Conservation (phyloP, 495 filamentous ascomycete species). For the Tuber umbilicatum region DNA sequence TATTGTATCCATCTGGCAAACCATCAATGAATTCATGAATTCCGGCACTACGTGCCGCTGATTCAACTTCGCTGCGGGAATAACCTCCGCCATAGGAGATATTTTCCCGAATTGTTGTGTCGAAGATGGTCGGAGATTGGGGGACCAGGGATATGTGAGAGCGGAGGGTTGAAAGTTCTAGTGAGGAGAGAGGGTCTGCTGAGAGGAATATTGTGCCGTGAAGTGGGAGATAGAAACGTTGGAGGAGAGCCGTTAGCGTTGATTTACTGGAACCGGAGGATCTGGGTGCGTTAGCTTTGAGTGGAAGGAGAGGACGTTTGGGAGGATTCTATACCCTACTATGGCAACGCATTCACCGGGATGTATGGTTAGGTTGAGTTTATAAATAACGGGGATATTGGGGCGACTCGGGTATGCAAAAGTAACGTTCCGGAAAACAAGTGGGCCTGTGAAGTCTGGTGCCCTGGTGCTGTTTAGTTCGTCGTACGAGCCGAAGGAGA, state of each 20-base stretch:
- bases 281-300: conserved; percentile 10
- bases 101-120: conserved; percentile 64
- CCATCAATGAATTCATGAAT: conserved; percentile 74
- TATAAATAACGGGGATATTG: conserved; percentile 53
- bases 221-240: conserved; percentile 55
- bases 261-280: conserved; percentile 83
- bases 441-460: conserved; percentile 48
- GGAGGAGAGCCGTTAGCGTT: conserved; percentile 69
- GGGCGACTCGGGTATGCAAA: conserved; percentile 63
- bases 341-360: conserved; percentile 92
- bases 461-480: conserved; percentile 24
- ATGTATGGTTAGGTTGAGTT: conserved; percentile 51
- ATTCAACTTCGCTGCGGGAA: conserved; percentile 44
- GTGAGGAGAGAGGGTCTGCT: conserved; percentile 48
- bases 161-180: conserved; percentile 61
- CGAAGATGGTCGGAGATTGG: conserved; percentile 72
- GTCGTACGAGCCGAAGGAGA: conserved; percentile 61
- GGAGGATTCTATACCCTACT: conserved; percentile 49
- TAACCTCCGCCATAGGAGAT: conserved; percentile 62
- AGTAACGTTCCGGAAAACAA: conserved; percentile 54
- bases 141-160: conserved; percentile 67
- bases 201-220: conserved; percentile 52
- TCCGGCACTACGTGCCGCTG: conserved; percentile 60
- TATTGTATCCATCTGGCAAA: conserved; percentile 68
- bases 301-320: conserved; percentile 50